Evolutionary conservation across 2,329 filamentous ascomycete species (phyloP).

Genomic region (Sarocladiaceae sp.): DNA sequence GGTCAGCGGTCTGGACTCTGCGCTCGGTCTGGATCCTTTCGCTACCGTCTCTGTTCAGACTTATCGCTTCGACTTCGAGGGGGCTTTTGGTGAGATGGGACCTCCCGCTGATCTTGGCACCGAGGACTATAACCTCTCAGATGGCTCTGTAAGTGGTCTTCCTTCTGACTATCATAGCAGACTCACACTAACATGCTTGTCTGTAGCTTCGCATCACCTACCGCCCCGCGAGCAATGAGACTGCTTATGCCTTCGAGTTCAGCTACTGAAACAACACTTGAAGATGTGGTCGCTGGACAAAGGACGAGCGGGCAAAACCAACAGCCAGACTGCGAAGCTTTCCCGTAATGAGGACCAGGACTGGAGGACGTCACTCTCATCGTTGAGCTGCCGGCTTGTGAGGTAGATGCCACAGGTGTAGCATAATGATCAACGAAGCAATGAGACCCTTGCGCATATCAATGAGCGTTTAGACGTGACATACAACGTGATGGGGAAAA

Average conservation of each 20-base stretch:
- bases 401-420: too few relatives aligned
- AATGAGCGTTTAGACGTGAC: too few relatives aligned
- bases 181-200: background rate
- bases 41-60: background rate
- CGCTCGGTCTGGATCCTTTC: constrained; percentile 1
- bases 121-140: background rate
- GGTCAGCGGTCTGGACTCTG: constrained; percentile 3
- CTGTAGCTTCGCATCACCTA: background rate
- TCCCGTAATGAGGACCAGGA: too few relatives aligned
- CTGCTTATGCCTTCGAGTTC: constrained; percentile 5
- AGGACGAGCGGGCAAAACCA: too few relatives aligned
- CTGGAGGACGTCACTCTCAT: too few relatives aligned
- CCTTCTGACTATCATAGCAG: background rate
- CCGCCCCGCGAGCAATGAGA: constrained; percentile 2
- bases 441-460: too few relatives aligned
- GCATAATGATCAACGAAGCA: too few relatives aligned
- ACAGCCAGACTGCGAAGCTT: too few relatives aligned
- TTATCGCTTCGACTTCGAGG: constrained; percentile 4
- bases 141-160: constrained; percentile 3
- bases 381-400: too few relatives aligned
- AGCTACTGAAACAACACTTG: background rate
- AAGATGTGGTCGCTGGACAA: too few relatives aligned
- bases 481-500: too few relatives aligned
- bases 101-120: background rate
- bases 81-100: background rate